Conservation (phyloP, 2,329 filamentous ascomycete species). For the Ambrosiella beaveri region DNA sequence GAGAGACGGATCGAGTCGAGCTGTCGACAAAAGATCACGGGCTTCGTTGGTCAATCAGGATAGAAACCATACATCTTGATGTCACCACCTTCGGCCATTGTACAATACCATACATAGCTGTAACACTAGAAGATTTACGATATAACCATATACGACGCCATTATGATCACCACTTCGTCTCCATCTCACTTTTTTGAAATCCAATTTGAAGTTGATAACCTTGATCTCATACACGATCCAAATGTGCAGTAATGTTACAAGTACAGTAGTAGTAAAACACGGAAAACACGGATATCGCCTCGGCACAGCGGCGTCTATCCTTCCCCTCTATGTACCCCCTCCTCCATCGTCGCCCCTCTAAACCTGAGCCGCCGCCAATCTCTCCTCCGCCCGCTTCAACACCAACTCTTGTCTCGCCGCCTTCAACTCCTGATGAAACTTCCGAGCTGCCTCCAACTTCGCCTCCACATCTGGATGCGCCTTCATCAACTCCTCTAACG, state of each 20-base stretch:
- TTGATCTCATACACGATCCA: not conserved
- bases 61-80: not conserved
- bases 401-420: constrained; percentile 22
- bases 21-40: not conserved
- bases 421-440: constrained; percentile 37
- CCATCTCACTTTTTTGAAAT: not conserved
- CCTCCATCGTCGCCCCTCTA: not conserved
- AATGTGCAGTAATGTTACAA: constrained; percentile 10
- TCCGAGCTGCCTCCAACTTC: constrained; percentile 31
- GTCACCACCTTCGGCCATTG: not conserved
- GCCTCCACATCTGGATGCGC: constrained; percentile 30
- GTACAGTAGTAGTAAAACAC: constrained; percentile 8
- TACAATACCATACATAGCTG: constrained; percentile 4
- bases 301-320: not conserved
- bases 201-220: not conserved
- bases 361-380: not conserved
- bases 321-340: not conserved
- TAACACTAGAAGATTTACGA: constrained; percentile 3
- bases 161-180: not conserved
- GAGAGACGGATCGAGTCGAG: not conserved
- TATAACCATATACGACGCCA: constrained; percentile 1
- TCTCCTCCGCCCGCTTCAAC: constrained; percentile 16
- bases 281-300: not conserved
- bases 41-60: not conserved
- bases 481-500: constrained; percentile 17